phyloP scores from a whole-genome alignment of 2,329 filamentous ascomycete genomes.

The Hymenotorrendiella dingleyae region DNA sequence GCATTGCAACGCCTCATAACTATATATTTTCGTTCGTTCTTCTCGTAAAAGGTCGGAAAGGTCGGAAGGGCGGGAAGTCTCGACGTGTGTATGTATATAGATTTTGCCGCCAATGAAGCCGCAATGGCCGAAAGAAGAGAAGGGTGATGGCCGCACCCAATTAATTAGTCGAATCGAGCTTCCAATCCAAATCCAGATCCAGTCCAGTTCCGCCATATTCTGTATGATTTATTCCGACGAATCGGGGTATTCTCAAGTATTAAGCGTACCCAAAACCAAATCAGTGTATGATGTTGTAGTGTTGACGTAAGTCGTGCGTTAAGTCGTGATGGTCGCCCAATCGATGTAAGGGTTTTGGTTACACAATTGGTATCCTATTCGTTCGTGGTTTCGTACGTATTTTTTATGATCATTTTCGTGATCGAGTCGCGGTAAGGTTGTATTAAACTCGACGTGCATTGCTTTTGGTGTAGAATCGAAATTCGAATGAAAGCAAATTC shows the following conservation, averaged over 20 bases:
- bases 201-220: constrained; percentile 9
- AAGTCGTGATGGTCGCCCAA: constrained; percentile 32
- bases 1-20: constrained; percentile 3
- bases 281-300: constrained; percentile 7
- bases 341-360: constrained; percentile 26
- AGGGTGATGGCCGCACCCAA: constrained; percentile 7
- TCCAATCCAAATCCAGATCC: constrained; percentile 5
- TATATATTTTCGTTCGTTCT: constrained; percentile 4
- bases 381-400: constrained; percentile 15
- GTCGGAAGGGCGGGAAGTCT: constrained; percentile 1
- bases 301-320: constrained; percentile 25
- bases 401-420: constrained; percentile 19
- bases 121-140: background rate
- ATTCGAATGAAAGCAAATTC: constrained; percentile 15
- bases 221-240: constrained; percentile 7
- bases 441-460: constrained; percentile 11
- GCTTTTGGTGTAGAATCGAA: constrained; percentile 9
- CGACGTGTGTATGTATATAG: constrained; percentile 7
- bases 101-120: background rate
- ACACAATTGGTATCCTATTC: constrained; percentile 26
- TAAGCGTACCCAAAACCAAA: constrained; percentile 7
- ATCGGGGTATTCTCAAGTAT: constrained; percentile 8
- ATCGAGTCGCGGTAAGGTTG: constrained; percentile 12
- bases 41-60: constrained; percentile 4
- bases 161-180: constrained; percentile 10